Percentiles rank a stretch among this genome's conserved stretches.
Evolutionary conservation across 2,329 filamentous ascomycete genomes (phyloP).

Genomic region (Torrubiella hemipterigena): DNA sequence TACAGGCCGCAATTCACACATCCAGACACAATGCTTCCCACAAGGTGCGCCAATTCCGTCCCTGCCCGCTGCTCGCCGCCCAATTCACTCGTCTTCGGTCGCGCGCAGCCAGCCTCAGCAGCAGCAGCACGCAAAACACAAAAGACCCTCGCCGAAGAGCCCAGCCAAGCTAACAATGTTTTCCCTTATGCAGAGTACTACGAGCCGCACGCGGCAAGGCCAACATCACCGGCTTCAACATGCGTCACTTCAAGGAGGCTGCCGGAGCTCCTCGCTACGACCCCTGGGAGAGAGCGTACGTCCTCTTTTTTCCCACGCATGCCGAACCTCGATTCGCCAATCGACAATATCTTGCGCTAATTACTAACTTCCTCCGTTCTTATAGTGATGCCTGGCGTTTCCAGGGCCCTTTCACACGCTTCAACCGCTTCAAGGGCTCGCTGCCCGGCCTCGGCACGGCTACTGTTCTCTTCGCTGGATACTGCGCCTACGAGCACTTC

Average conservation of each 20-base stretch:
- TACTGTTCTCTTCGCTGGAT: constrained; percentile 78
- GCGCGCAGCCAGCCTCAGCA: neutral
- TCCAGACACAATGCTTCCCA: constrained; percentile 24
- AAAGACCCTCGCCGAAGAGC: neutral
- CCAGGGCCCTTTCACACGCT: constrained; percentile 74
- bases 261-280: constrained; percentile 52
- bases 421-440: constrained; percentile 74
- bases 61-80: no score
- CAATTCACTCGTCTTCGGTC: constrained; percentile 1
- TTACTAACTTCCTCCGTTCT: neutral
- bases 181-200: constrained; percentile 24
- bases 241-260: constrained; percentile 65
- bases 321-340: no score
- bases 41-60: constrained; percentile 21
- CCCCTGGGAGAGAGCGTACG: constrained; percentile 54
- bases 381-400: constrained; percentile 90
- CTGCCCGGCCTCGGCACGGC: constrained; percentile 92
- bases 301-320: constrained; percentile 13
- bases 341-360: constrained; percentile 1
- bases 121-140: no score
- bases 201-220: constrained; percentile 43
- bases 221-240: constrained; percentile 88
- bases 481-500: constrained; percentile 81
- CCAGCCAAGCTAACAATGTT: constrained; percentile 7
- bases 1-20: no score